A percentile compares a stretch with the other conserved stretches of the same genome.
phyloP scores from a whole-genome alignment of 768 basidiomycete genomes.

The Daedaleopsis sinensis region DNA sequence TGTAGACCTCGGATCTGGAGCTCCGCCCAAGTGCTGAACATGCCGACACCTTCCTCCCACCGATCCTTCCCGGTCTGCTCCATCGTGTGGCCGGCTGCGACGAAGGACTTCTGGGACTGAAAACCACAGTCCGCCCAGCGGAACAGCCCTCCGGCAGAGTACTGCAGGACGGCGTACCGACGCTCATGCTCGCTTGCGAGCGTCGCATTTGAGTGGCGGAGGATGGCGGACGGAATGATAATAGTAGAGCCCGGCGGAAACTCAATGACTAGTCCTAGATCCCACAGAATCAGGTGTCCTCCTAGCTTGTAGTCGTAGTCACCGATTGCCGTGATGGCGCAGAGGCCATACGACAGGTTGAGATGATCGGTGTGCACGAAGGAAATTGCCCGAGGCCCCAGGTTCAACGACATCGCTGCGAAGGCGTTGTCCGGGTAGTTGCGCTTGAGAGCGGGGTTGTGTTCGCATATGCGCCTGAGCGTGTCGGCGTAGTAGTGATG shows the following conservation, averaged over 20 bases:
- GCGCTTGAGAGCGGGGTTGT: background rate
- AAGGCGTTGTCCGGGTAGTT: background rate
- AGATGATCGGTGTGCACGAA: constrained; percentile 5
- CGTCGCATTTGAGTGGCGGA: constrained; percentile 21
- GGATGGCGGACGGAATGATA: constrained; percentile 24
- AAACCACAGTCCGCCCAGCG: constrained; percentile 11
- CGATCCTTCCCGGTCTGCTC: no score
- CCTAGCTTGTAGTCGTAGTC: constrained; percentile 14
- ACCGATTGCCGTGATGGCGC: constrained; percentile 20
- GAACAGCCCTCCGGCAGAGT: constrained; percentile 13
- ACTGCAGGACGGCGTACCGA: constrained; percentile 10
- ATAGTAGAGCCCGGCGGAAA: constrained; percentile 23
- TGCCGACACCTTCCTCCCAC: no score
- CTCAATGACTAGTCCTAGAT: constrained; percentile 23
- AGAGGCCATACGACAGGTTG: constrained; percentile 11
- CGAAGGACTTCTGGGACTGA: background rate
- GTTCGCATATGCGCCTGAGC: background rate
- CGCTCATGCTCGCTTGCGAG: background rate
- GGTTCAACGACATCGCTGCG: constrained; percentile 3
- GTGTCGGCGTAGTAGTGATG: background rate
- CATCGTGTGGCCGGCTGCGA: no score
- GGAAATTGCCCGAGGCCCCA: background rate
- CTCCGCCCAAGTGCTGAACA: no score
- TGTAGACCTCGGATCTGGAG: no score
- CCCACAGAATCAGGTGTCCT: constrained; percentile 25